Evolutionary conservation across 2,329 filamentous ascomycete species (phyloP), one percentile per base, ranked within the genome.

Genomic region (Periconia digitata): DNA sequence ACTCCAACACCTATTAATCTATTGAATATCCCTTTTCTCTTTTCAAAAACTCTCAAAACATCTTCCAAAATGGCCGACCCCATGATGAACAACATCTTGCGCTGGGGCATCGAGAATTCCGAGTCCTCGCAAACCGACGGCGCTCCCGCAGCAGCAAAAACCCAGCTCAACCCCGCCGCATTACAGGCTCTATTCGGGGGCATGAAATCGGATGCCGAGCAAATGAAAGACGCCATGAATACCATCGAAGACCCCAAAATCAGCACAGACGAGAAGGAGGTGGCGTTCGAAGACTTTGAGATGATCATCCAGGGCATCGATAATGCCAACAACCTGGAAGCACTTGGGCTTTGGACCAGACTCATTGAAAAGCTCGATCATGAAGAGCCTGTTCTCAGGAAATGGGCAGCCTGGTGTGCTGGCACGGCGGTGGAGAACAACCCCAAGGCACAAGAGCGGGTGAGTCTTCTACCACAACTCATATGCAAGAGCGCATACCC

Each of bases 361-460:
- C 77, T 99, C 34, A 76, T 96, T 10, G 73, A 79, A 8, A 83
- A 87, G 54, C 78, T 99, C 13, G 77, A 79, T 42, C 80, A 85
- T 62, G 78, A 81, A 10, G 86, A 94, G 64, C 68, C 79, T 6
- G 88, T 94, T 54, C 77, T 96, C 64, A 80, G 92, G 55, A 84
- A 79, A 62, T 91, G 90, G 82, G 92, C 92, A 2, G 91, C 91
- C n/a, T 96, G 90, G 89, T 96, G 91, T 75, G 77, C 94, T 49
- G 90, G 90, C 43, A 96, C 92, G 6, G 92, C 94, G 8, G 94
- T 99, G 50, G 92, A 97, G 79, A 99, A 99, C 76, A 97, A 99
- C 72, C 80, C 82, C 59, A 87, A 86, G 68, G 85, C 84, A 43
- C 94, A 99, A 75, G 89, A 94, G 74, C 83, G 83, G 64, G 78